These are phyloP conservation scores for Ganoderma sinense DNA, from an alignment of 1,284 basidiomycete species.

Conservation along the genomic window DNA sequence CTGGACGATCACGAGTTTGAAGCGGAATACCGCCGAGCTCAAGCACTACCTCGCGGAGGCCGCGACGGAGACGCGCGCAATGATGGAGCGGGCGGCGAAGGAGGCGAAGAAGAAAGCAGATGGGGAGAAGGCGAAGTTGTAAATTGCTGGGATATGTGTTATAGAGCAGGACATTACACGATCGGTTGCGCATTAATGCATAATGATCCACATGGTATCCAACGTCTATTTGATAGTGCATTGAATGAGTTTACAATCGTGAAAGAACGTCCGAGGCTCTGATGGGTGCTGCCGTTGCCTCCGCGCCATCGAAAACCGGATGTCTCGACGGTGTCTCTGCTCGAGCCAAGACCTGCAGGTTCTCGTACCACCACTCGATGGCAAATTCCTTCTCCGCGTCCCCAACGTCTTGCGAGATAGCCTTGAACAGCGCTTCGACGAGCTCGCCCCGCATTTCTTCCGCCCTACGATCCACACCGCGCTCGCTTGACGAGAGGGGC, in stretches of 20 bases:
- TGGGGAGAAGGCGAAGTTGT: conserved; percentile 41
- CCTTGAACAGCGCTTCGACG: conserved; percentile 60
- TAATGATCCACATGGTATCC: no score
- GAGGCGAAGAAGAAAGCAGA: conserved; percentile 38
- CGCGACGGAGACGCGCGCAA: conserved; percentile 75
- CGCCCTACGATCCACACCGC: conserved; percentile 13
- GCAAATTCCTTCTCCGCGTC: conserved; percentile 71
- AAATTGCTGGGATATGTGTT: not conserved
- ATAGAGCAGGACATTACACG: not conserved
- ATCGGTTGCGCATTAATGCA: not conserved
- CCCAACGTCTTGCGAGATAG: conserved; percentile 67
- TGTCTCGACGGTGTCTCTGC: not conserved
- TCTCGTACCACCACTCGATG: conserved; percentile 72
- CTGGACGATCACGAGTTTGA: conserved; percentile 92
- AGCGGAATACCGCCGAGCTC: conserved; percentile 68
- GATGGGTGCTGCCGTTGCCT: conserved; percentile 1
- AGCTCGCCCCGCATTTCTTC: conserved; percentile 52
- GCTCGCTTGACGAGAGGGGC: conserved; percentile 16
- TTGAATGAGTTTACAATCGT: conserved; percentile 1
- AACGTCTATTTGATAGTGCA: not conserved
- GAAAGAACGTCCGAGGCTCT: not conserved
- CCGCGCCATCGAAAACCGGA: conserved; percentile 12
- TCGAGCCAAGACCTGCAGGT: conserved; percentile 34
- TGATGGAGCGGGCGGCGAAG: conserved; percentile 74
- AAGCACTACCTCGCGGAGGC: conserved; percentile 81